Evolutionary conservation across 139 green algal genomes (phyloP), one percentile per base, ranked within the genome.

Genomic region (Helicosporidium sp.): DNA sequence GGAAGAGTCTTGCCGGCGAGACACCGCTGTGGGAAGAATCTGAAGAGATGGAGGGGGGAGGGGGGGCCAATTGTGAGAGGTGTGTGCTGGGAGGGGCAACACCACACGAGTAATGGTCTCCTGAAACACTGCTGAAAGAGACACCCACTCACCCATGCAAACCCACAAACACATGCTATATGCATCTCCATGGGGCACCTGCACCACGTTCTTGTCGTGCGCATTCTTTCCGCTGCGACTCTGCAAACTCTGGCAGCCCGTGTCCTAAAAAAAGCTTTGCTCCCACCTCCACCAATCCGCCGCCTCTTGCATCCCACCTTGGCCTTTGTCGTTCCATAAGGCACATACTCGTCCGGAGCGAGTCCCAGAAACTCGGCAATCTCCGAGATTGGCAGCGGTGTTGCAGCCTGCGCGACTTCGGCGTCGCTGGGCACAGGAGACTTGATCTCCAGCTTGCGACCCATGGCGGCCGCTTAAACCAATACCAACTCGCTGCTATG

Each of bases 391-490:
- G 39, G 61, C 19, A 57, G n/a, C 2, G 74, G 67, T 46, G 59
- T 35, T 5, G 81, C 63, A 1, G 60, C 54, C 54, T 93, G 84
- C 0, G 88, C 83, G 19, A 97, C 91, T 1, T 88, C 83, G 39
- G 95, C 94, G 59, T 96, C 86, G 0, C 54, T 44, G 5, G 84
- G 83, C 16, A 88, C 77, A 2, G 83, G 83, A n/a, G n/a, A n/a
- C n/a, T n/a, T n/a, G n/a, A n/a, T n/a, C n/a, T n/a, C n/a, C n/a
- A n/a, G n/a, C n/a, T n/a, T n/a, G n/a, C n/a, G n/a, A n/a, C n/a
- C n/a, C n/a, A n/a, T n/a, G n/a, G n/a, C n/a, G n/a, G n/a, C n/a
- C n/a, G n/a, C n/a, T n/a, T n/a, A n/a, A n/a, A n/a, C n/a, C n/a
- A n/a, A n/a, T n/a, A n/a, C n/a, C n/a, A n/a, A n/a, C n/a, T n/a